Conservation (phyloP, 2,329 filamentous ascomycete genomes). For the Nannizziopsis arthrosporioides region DNA sequence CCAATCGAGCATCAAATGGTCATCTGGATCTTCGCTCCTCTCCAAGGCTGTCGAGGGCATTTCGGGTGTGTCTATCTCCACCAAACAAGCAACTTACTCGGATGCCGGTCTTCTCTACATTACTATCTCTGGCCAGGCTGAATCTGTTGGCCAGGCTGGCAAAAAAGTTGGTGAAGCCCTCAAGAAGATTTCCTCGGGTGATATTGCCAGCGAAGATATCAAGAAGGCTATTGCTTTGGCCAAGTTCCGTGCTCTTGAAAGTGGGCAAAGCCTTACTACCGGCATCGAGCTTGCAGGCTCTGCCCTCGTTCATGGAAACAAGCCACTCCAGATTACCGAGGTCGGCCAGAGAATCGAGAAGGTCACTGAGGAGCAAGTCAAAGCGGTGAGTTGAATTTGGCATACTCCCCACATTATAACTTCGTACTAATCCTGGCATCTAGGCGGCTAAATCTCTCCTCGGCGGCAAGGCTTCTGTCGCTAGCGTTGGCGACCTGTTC, state of each 20-base stretch:
- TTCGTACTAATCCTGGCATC: conserved; percentile 3
- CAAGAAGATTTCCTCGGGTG: conserved; percentile 65
- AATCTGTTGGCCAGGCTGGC: conserved; percentile 61
- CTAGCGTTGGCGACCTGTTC: conserved; percentile 82
- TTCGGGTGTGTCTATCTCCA: conserved; percentile 56
- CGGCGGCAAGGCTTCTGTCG: conserved; percentile 77
- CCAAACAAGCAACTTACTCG: conserved; percentile 76
- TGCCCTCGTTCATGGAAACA: conserved; percentile 67
- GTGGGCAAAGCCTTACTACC: conserved; percentile 62
- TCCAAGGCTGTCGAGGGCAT: conserved; percentile 61
- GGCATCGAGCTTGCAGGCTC: conserved; percentile 76
- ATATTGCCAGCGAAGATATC: conserved; percentile 71
- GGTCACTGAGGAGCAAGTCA: conserved; percentile 73
- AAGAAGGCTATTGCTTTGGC: conserved; percentile 85
- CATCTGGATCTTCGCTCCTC: conserved; percentile 80
- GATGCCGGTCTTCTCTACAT: conserved; percentile 85
- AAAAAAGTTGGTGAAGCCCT: conserved; percentile 68
- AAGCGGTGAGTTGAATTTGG: conserved; percentile 53
- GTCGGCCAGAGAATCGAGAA: conserved; percentile 66
- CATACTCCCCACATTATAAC: conserved; percentile 19
- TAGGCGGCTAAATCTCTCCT: conserved; percentile 82
- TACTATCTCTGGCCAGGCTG: conserved; percentile 63
- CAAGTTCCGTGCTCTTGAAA: conserved; percentile 82
- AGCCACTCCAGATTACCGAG: conserved; percentile 72
- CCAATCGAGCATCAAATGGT: conserved; percentile 88